These are phyloP conservation scores for Lachancea dasiensis DNA, from an alignment of 805 yeast genomes.

Conservation along the genomic window DNA sequence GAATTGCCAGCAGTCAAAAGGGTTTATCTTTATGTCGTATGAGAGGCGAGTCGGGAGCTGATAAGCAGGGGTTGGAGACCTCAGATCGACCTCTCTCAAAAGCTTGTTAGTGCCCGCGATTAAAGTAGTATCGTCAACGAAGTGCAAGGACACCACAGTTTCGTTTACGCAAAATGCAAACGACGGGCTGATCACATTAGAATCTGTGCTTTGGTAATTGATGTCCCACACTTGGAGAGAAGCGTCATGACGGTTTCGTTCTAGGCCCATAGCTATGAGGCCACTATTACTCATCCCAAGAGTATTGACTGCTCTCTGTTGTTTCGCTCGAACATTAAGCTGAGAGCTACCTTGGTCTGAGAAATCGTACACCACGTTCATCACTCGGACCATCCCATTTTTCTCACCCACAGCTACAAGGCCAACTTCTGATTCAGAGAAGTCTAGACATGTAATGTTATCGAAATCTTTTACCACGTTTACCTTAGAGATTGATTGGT, in stretches of 20 bases:
- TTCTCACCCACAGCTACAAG: slow-evolving; percentile 68
- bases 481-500: slow-evolving; percentile 48
- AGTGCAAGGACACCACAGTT: slow-evolving; percentile 60
- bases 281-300: slow-evolving; percentile 62
- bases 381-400: slow-evolving; percentile 58
- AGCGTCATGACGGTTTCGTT: slow-evolving; percentile 68
- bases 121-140: slow-evolving; percentile 56
- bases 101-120: slow-evolving; percentile 73
- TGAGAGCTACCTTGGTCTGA: slow-evolving; percentile 15
- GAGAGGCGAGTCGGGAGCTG: slow-evolving; percentile 75
- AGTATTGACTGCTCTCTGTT: slow-evolving; percentile 68
- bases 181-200: slow-evolving; percentile 48
- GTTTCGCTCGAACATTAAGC: slow-evolving; percentile 47
- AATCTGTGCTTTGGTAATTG: slow-evolving; percentile 49
- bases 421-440: slow-evolving; percentile 51
- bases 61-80: slow-evolving; percentile 57
- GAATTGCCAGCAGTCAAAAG: slow-evolving; percentile 58
- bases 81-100: slow-evolving; percentile 68
- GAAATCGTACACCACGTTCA: slow-evolving; percentile 44
- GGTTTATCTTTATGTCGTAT: slow-evolving; percentile 62
- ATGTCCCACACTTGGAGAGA: slow-evolving; percentile 79
- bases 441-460: slow-evolving; percentile 59
- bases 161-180: slow-evolving; percentile 65
- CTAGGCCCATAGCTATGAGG: slow-evolving; percentile 71
- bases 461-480: slow-evolving; percentile 58